These are phyloP conservation scores for Aaosphaeria arxii DNA, from an alignment of 2,329 filamentous ascomycete genomes.

Conservation along the genomic window DNA sequence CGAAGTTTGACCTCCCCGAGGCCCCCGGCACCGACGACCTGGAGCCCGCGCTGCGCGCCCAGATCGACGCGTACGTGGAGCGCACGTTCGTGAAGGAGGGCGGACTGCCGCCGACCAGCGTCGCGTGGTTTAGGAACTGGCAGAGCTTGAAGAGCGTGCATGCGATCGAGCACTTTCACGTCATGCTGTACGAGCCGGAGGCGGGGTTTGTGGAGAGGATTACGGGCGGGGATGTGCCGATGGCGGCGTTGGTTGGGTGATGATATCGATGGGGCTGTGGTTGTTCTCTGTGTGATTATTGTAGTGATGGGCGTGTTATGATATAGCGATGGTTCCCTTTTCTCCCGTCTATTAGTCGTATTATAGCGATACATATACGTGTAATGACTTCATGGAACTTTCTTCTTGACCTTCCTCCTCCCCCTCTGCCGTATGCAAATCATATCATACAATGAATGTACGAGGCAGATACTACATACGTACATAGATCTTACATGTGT, in stretches of 20 bases:
- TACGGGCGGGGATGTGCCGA: conserved; percentile 70
- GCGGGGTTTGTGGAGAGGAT: conserved; percentile 65
- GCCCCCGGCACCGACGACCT: conserved; percentile 65
- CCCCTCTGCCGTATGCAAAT: too few relatives aligned
- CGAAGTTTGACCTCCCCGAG: conserved; percentile 77
- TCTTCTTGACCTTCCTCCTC: too few relatives aligned
- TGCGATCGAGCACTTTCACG: conserved; percentile 89
- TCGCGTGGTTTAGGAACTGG: conserved; percentile 91
- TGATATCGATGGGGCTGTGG: not conserved
- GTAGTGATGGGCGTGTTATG: not conserved
- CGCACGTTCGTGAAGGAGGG: conserved; percentile 58
- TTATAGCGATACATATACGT: too few relatives aligned
- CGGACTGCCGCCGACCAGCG: conserved; percentile 34
- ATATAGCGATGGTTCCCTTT: conserved; percentile 9
- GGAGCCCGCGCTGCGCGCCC: conserved; percentile 58
- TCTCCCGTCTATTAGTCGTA: too few relatives aligned
- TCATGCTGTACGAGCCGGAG: conserved; percentile 82
- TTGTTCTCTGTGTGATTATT: too few relatives aligned
- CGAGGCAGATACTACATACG: too few relatives aligned
- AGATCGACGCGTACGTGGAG: conserved; percentile 70
- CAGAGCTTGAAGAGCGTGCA: conserved; percentile 77
- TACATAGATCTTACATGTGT: too few relatives aligned
- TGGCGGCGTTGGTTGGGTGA: conserved; percentile 35
- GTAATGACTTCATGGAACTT: too few relatives aligned
- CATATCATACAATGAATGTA: too few relatives aligned